Evolutionary conservation across 192 early-diverging fungal species (phyloP), one percentile per base, ranked within the genome.

Genomic region (Coemansia aciculifera): DNA sequence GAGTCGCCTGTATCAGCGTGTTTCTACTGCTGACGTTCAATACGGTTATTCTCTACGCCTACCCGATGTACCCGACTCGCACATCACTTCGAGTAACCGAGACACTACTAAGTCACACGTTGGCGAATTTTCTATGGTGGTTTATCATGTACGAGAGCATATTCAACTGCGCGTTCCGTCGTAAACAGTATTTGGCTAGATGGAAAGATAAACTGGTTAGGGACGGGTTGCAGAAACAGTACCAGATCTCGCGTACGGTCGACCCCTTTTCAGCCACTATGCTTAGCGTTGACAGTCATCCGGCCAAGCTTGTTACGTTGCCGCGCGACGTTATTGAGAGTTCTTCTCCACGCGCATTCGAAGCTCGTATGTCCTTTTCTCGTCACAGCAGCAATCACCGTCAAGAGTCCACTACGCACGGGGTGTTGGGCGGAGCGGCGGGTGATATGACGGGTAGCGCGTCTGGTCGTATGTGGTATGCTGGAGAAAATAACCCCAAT

Each of bases 51-150:
- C 68, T 85, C 11, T 75, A 81, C 57, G 62, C 59, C 2, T 52
- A 75, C n/a, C 75, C 78, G 31, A 62, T 75, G n/a, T 80, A 81
- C 59, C 75, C 78, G 1, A 78, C 73, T 0, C 39, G 44, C 2
- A 39, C 32, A 4, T 12, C 13, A 2, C 59, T 74, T 0, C 72
- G 83, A 1, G 68, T 77, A 2, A 62, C 67, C 9, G 72, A 81
- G 63, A 74, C 74, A 0, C 12, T 85, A 43, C 2, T 62, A 3
- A 78, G 73, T 44, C 75, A 81, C 31, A 12, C 71, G 3, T 56
- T 80, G n/a, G 61, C 72, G 40, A 80, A 80, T 38, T 74, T 81
- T 27, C 59, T 85, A 5, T 81, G 78, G 75, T 85, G 83, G 83
- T 85, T 74, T 37, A 85, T 85, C 49, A 85, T 85, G 83, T 80